Evolutionary conservation across 768 basidiomycete genomes (phyloP).

Genomic region (Pleurotus platypus): DNA sequence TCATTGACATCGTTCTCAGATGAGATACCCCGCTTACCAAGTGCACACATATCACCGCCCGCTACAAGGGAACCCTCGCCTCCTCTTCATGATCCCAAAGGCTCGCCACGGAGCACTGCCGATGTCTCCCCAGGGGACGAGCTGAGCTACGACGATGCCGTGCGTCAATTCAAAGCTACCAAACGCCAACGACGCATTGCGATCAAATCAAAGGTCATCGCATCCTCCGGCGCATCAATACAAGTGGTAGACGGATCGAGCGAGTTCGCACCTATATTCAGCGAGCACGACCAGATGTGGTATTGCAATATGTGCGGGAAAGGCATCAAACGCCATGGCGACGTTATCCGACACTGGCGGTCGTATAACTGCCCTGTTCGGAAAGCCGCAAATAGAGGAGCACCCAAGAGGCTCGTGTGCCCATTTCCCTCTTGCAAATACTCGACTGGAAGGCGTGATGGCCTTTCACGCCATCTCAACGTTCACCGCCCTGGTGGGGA

Average conservation of each 20-base stretch:
- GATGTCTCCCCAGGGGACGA: not conserved
- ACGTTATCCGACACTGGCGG: conserved; percentile 7
- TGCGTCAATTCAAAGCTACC: conserved; percentile 2
- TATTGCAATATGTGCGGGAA: conserved; percentile 7
- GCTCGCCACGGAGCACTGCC: not conserved
- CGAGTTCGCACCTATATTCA: not conserved
- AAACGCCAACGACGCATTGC: conserved; percentile 1
- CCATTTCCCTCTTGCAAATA: conserved; percentile 6
- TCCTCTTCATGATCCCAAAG: not conserved
- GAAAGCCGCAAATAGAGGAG: not conserved
- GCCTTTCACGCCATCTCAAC: conserved; percentile 3
- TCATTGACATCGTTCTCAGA: not conserved
- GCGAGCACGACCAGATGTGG: conserved; percentile 2
- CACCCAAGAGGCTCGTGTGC: conserved; percentile 1
- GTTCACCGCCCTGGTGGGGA: not conserved
- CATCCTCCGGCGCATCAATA: conserved; percentile 7
- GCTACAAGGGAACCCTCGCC: not conserved
- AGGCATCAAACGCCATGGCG: conserved; percentile 6
- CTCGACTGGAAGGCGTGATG: conserved; percentile 4
- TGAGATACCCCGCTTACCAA: not conserved
- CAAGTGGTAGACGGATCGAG: not conserved
- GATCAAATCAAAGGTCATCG: conserved; percentile 1
- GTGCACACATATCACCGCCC: not conserved
- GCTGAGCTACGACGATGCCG: conserved; percentile 3
- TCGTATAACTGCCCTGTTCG: conserved; percentile 5